Percentiles rank a stretch among this genome's conserved stretches.
Conservation (phyloP, 306 rosid genomes). For the Dalbergia cochinchinensis region DNA sequence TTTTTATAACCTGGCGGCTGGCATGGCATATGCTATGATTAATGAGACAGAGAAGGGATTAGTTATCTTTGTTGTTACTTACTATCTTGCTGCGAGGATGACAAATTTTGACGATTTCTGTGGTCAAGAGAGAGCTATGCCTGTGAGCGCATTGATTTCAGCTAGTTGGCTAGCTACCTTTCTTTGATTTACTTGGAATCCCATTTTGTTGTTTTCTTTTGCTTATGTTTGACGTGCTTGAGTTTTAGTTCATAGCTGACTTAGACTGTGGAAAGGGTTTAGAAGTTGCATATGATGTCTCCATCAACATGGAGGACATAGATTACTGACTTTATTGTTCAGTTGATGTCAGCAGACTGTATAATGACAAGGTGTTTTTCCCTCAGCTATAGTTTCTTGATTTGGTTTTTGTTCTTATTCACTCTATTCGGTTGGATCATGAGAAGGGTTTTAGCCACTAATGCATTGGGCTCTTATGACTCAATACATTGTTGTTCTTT, state of each 20-base stretch:
- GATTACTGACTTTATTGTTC: constrained; percentile 11
- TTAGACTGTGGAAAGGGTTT: constrained; percentile 19
- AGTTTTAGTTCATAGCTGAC: constrained; percentile 16
- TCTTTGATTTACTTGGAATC: constrained; percentile 13
- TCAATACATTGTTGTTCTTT: not conserved
- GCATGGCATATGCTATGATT: not conserved
- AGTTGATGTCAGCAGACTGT: constrained; percentile 27
- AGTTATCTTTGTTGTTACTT: not conserved
- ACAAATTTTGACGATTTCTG: constrained; percentile 6
- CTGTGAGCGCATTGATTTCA: not conserved
- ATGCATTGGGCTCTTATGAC: constrained; percentile 16
- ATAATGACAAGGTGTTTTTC: not conserved
- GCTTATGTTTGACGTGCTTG: constrained; percentile 33
- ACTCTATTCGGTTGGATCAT: constrained; percentile 23
- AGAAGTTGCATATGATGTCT: constrained; percentile 26
- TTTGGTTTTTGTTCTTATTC: constrained; percentile 17
- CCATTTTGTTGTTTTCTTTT: constrained; percentile 16
- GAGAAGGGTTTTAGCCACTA: constrained; percentile 10
- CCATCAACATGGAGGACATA: constrained; percentile 31
- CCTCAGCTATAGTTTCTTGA: constrained; percentile 10
- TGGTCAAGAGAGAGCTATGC: constrained; percentile 9
- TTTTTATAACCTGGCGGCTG: constrained; percentile 18
- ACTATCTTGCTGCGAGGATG: constrained; percentile 35
- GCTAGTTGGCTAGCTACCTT: constrained; percentile 27
- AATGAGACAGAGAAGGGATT: not conserved